These are phyloP conservation scores for Kokia cookei DNA, from an alignment of 441 rosid genomes.

Conservation along the genomic window DNA sequence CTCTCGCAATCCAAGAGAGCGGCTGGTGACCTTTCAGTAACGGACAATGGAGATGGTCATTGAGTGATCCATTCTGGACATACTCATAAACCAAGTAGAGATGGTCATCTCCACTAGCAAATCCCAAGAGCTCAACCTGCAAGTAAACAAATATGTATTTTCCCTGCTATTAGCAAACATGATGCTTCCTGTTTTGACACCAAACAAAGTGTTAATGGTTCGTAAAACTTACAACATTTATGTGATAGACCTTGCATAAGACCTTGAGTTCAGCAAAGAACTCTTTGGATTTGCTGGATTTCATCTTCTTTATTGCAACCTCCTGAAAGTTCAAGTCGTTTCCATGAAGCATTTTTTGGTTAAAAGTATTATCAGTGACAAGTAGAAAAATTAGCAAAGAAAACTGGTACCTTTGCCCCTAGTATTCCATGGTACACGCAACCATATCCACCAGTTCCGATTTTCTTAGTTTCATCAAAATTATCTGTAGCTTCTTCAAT, in stretches of 20 bases:
- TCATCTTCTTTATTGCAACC: constrained; percentile 72
- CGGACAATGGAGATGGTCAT: constrained; percentile 68
- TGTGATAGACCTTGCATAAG: constrained; percentile 60
- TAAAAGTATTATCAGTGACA: not conserved
- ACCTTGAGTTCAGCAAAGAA: constrained; percentile 64
- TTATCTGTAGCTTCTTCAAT: constrained; percentile 45
- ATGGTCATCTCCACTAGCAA: constrained; percentile 57
- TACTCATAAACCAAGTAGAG: constrained; percentile 62
- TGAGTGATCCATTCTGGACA: constrained; percentile 51
- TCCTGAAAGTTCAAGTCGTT: constrained; percentile 26
- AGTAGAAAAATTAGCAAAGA: not conserved
- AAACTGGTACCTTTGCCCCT: constrained; percentile 28
- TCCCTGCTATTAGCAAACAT: not conserved
- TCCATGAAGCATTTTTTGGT: not conserved
- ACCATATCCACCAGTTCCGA: constrained; percentile 61
- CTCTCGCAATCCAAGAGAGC: constrained; percentile 61
- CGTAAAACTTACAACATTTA: constrained; percentile 46
- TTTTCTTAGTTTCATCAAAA: constrained; percentile 45
- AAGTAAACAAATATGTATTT: not conserved
- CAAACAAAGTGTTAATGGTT: not conserved
- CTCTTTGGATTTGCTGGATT: constrained; percentile 57
- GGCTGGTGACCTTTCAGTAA: constrained; percentile 52
- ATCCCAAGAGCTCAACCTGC: constrained; percentile 63
- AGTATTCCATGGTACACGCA: constrained; percentile 45
- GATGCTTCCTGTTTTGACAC: not conserved